Conservation (phyloP, 2,329 filamentous ascomycete genomes). For the Sporothrix brunneoviolacea region DNA sequence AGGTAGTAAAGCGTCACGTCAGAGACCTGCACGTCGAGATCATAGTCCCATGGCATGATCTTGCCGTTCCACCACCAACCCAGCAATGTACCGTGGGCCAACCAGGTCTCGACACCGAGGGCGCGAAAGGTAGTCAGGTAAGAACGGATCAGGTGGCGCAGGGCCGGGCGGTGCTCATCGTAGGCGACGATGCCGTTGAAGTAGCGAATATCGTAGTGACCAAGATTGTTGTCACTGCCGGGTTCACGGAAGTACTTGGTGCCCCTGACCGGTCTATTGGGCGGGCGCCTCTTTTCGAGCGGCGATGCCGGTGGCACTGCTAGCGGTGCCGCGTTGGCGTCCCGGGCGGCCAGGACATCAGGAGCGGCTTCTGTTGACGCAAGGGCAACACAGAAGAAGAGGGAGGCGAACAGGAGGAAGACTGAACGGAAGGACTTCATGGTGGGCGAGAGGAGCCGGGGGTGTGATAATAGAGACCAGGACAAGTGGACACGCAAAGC, state of each 20-base stretch:
- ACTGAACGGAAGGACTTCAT: conserved; percentile 5
- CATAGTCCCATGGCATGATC: conserved; percentile 78
- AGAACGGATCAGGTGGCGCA: conserved; percentile 64
- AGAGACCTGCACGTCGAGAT: conserved; percentile 74
- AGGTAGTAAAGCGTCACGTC: conserved; percentile 59
- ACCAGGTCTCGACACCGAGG: conserved; percentile 70
- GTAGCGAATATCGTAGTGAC: conserved; percentile 70
- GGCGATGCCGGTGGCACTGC: conserved; percentile 5
- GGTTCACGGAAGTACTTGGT: conserved; percentile 63
- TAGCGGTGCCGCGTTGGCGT: background rate
- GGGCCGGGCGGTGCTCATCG: conserved; percentile 56
- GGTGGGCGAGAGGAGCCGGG: background rate
- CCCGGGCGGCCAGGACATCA: background rate
- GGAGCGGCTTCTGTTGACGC: background rate
- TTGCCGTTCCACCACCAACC: conserved; percentile 85
- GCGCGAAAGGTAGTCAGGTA: conserved; percentile 63
- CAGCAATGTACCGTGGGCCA: conserved; percentile 75
- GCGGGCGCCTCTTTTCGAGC: conserved; percentile 7
- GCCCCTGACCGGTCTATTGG: background rate
- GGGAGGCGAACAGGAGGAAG: conserved; percentile 8
- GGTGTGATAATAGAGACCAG: too few species aligned
- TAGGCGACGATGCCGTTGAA: conserved; percentile 59
- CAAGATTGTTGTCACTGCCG: conserved; percentile 50
- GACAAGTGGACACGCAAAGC: too few species aligned
- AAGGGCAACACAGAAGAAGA: background rate